These are phyloP conservation scores for Stachybotrys elegans DNA, from an alignment of 2,329 filamentous ascomycete genomes.

Conservation along the genomic window DNA sequence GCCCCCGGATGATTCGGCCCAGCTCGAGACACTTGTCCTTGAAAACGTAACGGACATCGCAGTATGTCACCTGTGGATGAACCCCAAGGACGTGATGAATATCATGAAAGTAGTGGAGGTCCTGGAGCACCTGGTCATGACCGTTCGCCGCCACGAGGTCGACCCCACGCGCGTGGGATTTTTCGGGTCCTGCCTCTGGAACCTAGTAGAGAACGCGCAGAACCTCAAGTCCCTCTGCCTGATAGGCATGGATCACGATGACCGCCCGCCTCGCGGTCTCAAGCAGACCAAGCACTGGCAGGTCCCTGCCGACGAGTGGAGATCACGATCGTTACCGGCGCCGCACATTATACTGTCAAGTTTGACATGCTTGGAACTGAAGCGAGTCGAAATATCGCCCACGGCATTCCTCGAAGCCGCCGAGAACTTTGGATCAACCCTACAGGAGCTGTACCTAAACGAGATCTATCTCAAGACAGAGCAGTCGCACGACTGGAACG, in stretches of 20 bases:
- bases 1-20: conserved; percentile 36
- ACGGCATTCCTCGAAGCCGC: conserved; percentile 27
- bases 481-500: conserved; percentile 27
- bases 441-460: conserved; percentile 40
- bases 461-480: conserved; percentile 39
- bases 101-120: conserved; percentile 35
- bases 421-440: conserved; percentile 29
- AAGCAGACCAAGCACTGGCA: conserved; percentile 33
- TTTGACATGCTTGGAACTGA: conserved; percentile 39
- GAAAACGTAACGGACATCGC: conserved; percentile 46
- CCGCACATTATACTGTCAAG: conserved; percentile 29
- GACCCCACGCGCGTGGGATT: conserved; percentile 25
- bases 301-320: conserved; percentile 33
- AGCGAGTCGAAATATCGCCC: conserved; percentile 32
- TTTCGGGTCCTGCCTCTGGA: conserved; percentile 44
- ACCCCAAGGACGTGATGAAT: conserved; percentile 45
- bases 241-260: conserved; percentile 38
- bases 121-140: conserved; percentile 41
- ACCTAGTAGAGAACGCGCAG: conserved; percentile 39
- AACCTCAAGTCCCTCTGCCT: conserved; percentile 42
- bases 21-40: conserved; percentile 40
- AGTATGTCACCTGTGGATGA: conserved; percentile 43
- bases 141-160: conserved; percentile 38
- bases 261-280: conserved; percentile 28
- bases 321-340: conserved; percentile 30